A percentile compares a stretch with the other conserved stretches of the same genome.
phyloP scores from a whole-genome alignment of 305 asterid genomes.

The Ajuga reptans region DNA sequence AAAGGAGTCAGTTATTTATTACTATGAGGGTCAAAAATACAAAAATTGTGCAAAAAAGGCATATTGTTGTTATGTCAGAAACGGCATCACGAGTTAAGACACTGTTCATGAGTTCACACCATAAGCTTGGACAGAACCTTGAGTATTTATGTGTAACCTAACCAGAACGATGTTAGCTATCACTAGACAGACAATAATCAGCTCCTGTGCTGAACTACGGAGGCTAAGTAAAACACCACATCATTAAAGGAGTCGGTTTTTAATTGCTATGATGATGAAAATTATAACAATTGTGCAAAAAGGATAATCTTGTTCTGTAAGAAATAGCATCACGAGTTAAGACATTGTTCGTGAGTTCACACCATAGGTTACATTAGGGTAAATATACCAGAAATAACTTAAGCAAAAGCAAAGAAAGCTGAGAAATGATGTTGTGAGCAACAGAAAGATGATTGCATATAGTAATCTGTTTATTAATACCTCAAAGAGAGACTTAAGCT shows the following conservation, averaged over 20 bases:
- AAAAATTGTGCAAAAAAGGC: background rate
- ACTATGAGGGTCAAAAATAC: background rate
- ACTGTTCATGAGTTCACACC: background rate
- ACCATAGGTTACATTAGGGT: background rate
- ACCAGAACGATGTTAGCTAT: background rate
- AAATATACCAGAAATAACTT: background rate
- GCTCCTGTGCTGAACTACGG: background rate
- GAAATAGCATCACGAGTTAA: background rate
- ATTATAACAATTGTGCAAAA: background rate
- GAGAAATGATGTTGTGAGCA: background rate
- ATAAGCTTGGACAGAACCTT: background rate
- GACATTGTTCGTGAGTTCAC: background rate
- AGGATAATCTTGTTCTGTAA: background rate
- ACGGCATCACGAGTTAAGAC: background rate
- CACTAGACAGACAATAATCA: background rate
- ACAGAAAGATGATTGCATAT: constrained; percentile 7
- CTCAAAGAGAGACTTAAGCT: constrained; percentile 80
- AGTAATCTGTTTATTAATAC: constrained; percentile 30
- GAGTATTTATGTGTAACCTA: background rate
- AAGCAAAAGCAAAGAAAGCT: background rate
- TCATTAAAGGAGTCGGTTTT: background rate
- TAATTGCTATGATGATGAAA: background rate
- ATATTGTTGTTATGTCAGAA: background rate
- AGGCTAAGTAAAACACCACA: background rate
- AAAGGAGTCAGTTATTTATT: background rate